Conservation (phyloP, 352 stramenopile species). For the Pseudoperonospora humuli region DNA sequence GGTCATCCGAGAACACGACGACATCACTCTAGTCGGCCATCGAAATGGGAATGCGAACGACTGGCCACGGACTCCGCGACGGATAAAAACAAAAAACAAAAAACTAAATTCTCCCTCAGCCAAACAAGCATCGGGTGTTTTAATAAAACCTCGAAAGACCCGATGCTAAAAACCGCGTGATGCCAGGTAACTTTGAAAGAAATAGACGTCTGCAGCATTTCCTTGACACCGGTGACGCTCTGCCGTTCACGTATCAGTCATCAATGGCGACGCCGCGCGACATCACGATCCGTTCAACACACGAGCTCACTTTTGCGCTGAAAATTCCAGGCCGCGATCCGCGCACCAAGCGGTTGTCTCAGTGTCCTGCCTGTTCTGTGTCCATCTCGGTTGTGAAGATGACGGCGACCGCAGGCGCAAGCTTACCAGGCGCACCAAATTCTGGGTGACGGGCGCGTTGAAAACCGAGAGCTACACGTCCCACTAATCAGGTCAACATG, state of each 20-base stretch:
- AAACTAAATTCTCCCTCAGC: background rate
- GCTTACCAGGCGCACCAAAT: background rate
- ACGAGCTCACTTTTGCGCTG: background rate
- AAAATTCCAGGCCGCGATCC: background rate
- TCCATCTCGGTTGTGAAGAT: background rate
- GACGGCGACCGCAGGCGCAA: too few species aligned
- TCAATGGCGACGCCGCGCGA: background rate
- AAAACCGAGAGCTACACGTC: background rate
- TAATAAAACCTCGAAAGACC: slow-evolving; percentile 1
- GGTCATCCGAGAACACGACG: too few species aligned
- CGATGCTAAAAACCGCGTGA: background rate
- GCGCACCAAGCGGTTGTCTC: background rate
- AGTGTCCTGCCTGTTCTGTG: background rate
- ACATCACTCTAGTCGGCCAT: background rate
- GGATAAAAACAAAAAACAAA: background rate
- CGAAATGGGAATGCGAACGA: too few species aligned
- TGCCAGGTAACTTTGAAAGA: too few species aligned
- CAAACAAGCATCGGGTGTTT: background rate
- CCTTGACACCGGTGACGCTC: too few species aligned
- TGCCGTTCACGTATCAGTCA: too few species aligned
- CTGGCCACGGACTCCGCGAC: too few species aligned
- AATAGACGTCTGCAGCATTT: too few species aligned
- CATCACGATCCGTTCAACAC: background rate
- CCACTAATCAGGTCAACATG: background rate
- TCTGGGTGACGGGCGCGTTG: background rate